Conservation (phyloP, 805 yeast genomes). For the Cyberlindnera amylophila region DNA sequence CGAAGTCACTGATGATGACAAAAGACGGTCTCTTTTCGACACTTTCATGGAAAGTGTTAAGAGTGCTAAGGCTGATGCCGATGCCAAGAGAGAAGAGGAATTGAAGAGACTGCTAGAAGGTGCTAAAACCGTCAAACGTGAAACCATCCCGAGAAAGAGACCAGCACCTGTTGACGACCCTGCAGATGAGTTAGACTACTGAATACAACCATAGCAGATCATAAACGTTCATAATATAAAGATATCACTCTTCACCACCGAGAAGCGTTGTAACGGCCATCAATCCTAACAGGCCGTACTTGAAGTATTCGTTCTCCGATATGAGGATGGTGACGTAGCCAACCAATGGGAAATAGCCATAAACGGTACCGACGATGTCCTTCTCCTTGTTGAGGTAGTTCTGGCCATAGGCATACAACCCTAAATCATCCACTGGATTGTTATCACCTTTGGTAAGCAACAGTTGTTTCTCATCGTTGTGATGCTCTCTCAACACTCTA, state of each 20-base stretch:
- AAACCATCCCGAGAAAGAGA: slow-evolving; percentile 14
- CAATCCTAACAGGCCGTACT: slow-evolving; percentile 70
- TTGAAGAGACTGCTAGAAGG: slow-evolving; percentile 19
- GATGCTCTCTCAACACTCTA: slow-evolving; percentile 86
- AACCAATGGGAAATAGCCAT: slow-evolving; percentile 81
- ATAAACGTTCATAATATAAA: background rate
- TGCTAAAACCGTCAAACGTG: slow-evolving; percentile 16
- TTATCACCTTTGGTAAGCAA: slow-evolving; percentile 95
- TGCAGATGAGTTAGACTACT: slow-evolving; percentile 35
- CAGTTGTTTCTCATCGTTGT: slow-evolving; percentile 51
- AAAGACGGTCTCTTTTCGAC: slow-evolving; percentile 31
- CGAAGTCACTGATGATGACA: slow-evolving; percentile 32
- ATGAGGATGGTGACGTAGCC: slow-evolving; percentile 91
- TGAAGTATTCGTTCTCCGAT: slow-evolving; percentile 83
- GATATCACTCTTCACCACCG: slow-evolving; percentile 41
- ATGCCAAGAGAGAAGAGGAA: slow-evolving; percentile 23
- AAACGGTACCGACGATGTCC: slow-evolving; percentile 89
- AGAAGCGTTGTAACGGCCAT: slow-evolving; percentile 69
- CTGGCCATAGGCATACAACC: slow-evolving; percentile 74
- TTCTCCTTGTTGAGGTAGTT: slow-evolving; percentile 68
- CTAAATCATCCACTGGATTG: slow-evolving; percentile 86
- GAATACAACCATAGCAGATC: slow-evolving; percentile 1
- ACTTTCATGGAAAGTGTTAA: no score
- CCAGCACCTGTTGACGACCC: slow-evolving; percentile 25
- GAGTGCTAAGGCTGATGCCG: slow-evolving; percentile 10